Evolutionary conservation across 2,329 filamentous ascomycete genomes (phyloP).

Genomic region (Ophiostoma fasciatum): DNA sequence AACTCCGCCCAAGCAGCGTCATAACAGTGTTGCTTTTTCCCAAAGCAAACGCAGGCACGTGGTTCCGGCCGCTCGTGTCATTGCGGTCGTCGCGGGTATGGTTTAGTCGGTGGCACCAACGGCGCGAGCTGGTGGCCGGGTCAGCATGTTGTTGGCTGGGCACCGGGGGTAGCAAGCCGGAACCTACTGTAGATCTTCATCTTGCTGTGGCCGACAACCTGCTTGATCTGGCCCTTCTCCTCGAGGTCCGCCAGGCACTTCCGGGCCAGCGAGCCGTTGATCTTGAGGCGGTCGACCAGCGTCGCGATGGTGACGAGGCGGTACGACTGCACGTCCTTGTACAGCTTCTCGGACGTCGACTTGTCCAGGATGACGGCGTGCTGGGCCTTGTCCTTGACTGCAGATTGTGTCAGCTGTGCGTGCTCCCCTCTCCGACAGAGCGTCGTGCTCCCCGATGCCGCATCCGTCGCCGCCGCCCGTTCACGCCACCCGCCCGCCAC

Average conservation of each 20-base stretch:
- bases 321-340: slow-evolving; percentile 99
- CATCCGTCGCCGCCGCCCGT: too few species aligned
- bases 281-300: slow-evolving; percentile 99
- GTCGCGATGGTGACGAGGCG: slow-evolving; percentile 96
- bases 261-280: slow-evolving; percentile 95
- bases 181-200: slow-evolving; percentile 89
- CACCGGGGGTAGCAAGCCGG: too few species aligned
- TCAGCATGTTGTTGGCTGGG: too few species aligned
- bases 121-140: slow-evolving; percentile 36
- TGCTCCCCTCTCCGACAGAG: too few species aligned
- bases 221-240: slow-evolving; percentile 98
- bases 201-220: slow-evolving; percentile 90
- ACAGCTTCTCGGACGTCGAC: slow-evolving; percentile 89
- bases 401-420: too few species aligned
- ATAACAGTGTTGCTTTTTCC: slow-evolving; percentile 2
- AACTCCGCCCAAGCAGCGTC: slow-evolving; percentile 9
- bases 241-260: slow-evolving; percentile 82
- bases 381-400: slow-evolving; percentile 99
- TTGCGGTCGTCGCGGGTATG: slow-evolving; percentile 5
- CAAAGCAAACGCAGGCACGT: not conserved
- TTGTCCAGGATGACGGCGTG: slow-evolving; percentile 99
- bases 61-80: slow-evolving; percentile 9
- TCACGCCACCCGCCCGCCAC: too few species aligned
- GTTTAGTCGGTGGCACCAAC: slow-evolving; percentile 36
- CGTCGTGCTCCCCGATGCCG: too few species aligned